These are phyloP conservation scores for Mycogone perniciosa DNA, from an alignment of 2,329 filamentous ascomycete species.

Conservation along the genomic window DNA sequence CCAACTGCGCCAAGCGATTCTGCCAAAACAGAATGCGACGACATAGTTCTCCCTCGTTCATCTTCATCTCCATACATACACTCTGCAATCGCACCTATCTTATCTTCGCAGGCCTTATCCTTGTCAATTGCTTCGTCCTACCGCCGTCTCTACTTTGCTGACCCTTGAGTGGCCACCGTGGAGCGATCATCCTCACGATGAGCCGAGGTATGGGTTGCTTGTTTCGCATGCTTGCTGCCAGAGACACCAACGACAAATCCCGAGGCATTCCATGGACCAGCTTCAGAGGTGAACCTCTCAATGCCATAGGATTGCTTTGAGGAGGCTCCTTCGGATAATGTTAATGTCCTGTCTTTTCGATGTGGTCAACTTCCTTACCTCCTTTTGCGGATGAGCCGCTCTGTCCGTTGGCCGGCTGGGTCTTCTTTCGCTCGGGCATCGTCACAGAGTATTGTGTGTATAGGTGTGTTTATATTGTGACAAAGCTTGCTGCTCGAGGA, in stretches of 20 bases:
- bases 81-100: not conserved
- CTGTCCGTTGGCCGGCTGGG: not conserved
- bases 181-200: constrained; percentile 4
- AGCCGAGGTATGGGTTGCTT: not conserved
- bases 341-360: too few species aligned
- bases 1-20: too few species aligned
- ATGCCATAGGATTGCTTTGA: constrained; percentile 6
- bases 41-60: too few species aligned
- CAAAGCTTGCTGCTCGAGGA: too few species aligned
- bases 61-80: too few species aligned
- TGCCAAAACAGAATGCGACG: too few species aligned
- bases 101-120: not conserved
- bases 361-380: constrained; percentile 1
- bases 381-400: not conserved
- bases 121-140: not conserved
- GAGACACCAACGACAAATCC: constrained; percentile 4
- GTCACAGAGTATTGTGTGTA: too few species aligned
- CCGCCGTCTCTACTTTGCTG: not conserved
- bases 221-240: not conserved
- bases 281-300: constrained; percentile 7
- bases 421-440: too few species aligned
- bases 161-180: constrained; percentile 10
- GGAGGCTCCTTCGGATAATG: not conserved
- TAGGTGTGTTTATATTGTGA: too few species aligned
- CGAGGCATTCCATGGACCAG: constrained; percentile 5